Evolutionary conservation across 306 rosid genomes (phyloP).

Genomic region (Glycine soja): DNA sequence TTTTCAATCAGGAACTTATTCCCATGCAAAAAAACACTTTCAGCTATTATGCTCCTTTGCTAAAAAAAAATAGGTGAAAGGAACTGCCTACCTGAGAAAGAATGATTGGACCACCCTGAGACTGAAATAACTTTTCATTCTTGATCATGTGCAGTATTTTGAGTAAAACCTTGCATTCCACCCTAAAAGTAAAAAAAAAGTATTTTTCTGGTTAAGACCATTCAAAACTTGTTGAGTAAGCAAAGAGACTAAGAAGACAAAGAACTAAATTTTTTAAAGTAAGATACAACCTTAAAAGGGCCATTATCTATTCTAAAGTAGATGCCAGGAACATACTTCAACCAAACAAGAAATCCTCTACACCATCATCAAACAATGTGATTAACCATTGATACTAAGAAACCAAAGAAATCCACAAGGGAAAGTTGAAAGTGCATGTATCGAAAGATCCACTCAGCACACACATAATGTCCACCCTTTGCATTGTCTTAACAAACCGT

Average conservation of each 20-base stretch:
- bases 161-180: slow-evolving; percentile 93
- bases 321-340: slow-evolving; percentile 94
- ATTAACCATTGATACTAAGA: slow-evolving; percentile 2
- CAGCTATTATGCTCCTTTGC: neutral
- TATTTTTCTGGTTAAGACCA: slow-evolving; percentile 7
- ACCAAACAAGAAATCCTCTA: slow-evolving; percentile 99
- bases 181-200: slow-evolving; percentile 51
- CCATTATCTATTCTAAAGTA: slow-evolving; percentile 91
- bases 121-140: slow-evolving; percentile 78
- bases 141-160: slow-evolving; percentile 93
- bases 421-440: slow-evolving; percentile 43
- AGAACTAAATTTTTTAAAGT: too few species aligned
- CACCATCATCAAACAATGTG: slow-evolving; percentile 36
- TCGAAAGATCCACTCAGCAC: slow-evolving; percentile 99
- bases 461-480: slow-evolving; percentile 88
- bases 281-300: slow-evolving; percentile 83
- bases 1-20: slow-evolving; percentile 8
- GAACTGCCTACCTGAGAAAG: slow-evolving; percentile 78
- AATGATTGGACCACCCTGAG: slow-evolving; percentile 98
- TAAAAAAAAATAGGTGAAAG: slow-evolving; percentile 27
- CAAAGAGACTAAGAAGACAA: too few species aligned
- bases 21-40: slow-evolving; percentile 20
- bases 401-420: slow-evolving; percentile 20
- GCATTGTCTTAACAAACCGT: slow-evolving; percentile 86
- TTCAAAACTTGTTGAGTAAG: neutral